Evolutionary conservation across 2,329 filamentous ascomycete genomes (phyloP).

Genomic region (Sphaerulina vaccinii): DNA sequence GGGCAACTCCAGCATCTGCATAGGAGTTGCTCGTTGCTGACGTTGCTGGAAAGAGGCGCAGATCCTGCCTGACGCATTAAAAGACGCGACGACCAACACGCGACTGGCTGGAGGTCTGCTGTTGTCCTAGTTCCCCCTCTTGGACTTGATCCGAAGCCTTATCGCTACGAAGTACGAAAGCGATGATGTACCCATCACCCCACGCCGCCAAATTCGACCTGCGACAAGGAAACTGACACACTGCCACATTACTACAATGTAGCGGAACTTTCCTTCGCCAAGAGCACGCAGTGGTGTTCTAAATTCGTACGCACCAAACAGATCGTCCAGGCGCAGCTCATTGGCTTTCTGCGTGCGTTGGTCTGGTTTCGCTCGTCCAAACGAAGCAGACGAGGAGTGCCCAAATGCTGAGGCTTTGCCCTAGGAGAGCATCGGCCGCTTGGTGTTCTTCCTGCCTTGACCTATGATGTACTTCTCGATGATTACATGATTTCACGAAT

Average conservation of each 20-base stretch:
- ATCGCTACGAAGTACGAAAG: too few relatives aligned
- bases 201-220: not conserved
- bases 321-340: not conserved
- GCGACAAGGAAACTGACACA: not conserved
- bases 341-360: not conserved
- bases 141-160: too few relatives aligned
- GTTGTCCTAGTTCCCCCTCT: not conserved
- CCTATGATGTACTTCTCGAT: not conserved
- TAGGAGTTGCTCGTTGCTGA: not conserved
- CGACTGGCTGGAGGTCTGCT: not conserved
- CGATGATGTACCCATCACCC: too few relatives aligned
- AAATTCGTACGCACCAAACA: not conserved
- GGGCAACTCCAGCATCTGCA: too few relatives aligned
- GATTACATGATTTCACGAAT: not conserved
- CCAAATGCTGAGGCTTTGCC: not conserved
- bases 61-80: not conserved
- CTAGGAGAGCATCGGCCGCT: not conserved
- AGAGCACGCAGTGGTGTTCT: not conserved
- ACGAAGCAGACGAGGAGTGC: not conserved
- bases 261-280: not conserved
- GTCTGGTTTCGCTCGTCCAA: not conserved
- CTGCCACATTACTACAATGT: not conserved
- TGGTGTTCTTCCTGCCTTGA: not conserved
- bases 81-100: not conserved
- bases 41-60: slow-evolving; percentile 1